A percentile compares a stretch with the other conserved stretches of the same genome.
phyloP scores from a whole-genome alignment of 2,329 filamentous ascomycete species.

The Elsinoe fawcettii region DNA sequence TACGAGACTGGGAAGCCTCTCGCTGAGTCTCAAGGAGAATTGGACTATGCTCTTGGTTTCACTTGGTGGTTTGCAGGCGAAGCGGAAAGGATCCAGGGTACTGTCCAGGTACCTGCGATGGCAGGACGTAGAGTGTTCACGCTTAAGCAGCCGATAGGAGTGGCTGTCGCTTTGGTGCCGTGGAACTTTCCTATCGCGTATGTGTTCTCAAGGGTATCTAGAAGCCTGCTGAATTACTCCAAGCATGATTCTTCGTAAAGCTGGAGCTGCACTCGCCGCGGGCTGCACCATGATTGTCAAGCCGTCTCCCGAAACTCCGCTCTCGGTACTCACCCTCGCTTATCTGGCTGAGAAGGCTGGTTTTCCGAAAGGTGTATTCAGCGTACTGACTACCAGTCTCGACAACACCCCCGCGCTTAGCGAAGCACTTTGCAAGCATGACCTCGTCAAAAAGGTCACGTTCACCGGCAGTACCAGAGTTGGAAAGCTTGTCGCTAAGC shows the following conservation, averaged over 20 bases:
- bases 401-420: slow-evolving; percentile 48
- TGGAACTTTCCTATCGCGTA: slow-evolving; percentile 64
- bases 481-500: slow-evolving; percentile 54
- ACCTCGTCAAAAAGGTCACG: slow-evolving; percentile 53
- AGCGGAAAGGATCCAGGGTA: slow-evolving; percentile 54
- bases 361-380: slow-evolving; percentile 53
- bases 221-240: slow-evolving; percentile 8
- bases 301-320: slow-evolving; percentile 60
- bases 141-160: slow-evolving; percentile 67
- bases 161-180: slow-evolving; percentile 59
- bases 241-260: slow-evolving; percentile 58
- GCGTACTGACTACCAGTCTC: slow-evolving; percentile 52
- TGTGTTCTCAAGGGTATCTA: slow-evolving; percentile 18
- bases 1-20: slow-evolving; percentile 48
- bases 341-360: slow-evolving; percentile 48
- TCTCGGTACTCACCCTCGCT: slow-evolving; percentile 49
- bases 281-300: slow-evolving; percentile 69
- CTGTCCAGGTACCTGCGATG: slow-evolving; percentile 50
- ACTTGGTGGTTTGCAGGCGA: slow-evolving; percentile 50
- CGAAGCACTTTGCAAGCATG: slow-evolving; percentile 50
- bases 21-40: slow-evolving; percentile 41
- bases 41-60: slow-evolving; percentile 44
- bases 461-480: slow-evolving; percentile 56
- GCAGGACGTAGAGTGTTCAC: slow-evolving; percentile 60
- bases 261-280: slow-evolving; percentile 58